Evolutionary conservation across 306 rosid species (phyloP).

Genomic region (Acacia confusa): DNA sequence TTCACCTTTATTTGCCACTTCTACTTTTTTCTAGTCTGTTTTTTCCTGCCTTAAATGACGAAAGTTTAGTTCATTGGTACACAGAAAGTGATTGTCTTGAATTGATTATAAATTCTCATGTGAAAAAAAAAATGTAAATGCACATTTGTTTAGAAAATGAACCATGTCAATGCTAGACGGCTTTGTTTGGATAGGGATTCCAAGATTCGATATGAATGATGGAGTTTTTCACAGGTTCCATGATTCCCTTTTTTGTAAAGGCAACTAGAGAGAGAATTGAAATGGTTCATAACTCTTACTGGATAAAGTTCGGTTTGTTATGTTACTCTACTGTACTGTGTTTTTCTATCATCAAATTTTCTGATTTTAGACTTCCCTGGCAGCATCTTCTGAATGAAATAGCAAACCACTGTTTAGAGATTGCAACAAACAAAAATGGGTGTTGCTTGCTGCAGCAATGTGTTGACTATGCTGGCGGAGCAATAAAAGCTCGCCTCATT

Average conservation of each 20-base stretch:
- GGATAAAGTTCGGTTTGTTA: neutral
- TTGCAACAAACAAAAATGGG: conserved; percentile 62
- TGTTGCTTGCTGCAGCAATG: conserved; percentile 65
- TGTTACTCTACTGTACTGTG: neutral
- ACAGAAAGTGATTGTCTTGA: neutral
- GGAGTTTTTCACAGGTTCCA: neutral
- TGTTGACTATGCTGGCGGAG: conserved; percentile 42
- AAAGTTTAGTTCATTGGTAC: neutral
- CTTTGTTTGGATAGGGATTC: neutral
- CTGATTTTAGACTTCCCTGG: conserved; percentile 30
- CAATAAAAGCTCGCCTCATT: conserved; percentile 34
- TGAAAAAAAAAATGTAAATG: too few species aligned
- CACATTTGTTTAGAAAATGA: conserved; percentile 13
- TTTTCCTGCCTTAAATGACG: neutral
- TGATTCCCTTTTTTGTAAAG: neutral
- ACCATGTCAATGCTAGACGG: neutral
- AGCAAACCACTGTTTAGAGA: conserved; percentile 34
- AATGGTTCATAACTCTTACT: neutral
- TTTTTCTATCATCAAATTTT: conserved; percentile 29
- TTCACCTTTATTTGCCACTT: neutral
- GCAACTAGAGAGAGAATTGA: neutral
- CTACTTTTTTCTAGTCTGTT: neutral
- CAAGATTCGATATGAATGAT: neutral
- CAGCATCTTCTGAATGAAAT: conserved; percentile 54
- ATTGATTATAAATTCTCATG: neutral